phyloP scores from a whole-genome alignment of 2,329 filamentous ascomycete species.

The Neurospora crassa region DNA sequence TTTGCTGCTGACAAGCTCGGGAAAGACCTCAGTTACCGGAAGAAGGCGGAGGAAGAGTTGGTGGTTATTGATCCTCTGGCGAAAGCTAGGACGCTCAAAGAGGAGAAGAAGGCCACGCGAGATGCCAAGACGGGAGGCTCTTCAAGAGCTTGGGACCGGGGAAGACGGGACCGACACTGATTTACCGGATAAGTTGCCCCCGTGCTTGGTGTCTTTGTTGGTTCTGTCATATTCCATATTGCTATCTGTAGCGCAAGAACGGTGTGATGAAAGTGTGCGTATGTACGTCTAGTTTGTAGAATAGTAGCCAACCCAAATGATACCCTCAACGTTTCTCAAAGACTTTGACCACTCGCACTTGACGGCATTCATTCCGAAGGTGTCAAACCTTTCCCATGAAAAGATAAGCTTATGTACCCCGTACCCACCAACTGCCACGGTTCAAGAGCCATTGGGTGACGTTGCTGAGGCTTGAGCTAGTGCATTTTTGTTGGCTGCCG shows the following conservation, averaged over 20 bases:
- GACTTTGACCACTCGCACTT: neutral
- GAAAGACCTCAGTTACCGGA: slow-evolving; percentile 84
- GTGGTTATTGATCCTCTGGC: slow-evolving; percentile 89
- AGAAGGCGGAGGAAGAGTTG: slow-evolving; percentile 82
- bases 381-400: neutral
- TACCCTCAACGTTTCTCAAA: neutral
- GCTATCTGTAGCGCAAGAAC: neutral
- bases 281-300: neutral
- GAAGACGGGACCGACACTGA: slow-evolving; percentile 2
- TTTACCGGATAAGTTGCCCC: neutral
- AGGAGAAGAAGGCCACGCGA: slow-evolving; percentile 51
- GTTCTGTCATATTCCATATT: neutral
- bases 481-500: neutral
- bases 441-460: neutral
- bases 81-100: slow-evolving; percentile 63
- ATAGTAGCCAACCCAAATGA: neutral
- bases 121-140: slow-evolving; percentile 41
- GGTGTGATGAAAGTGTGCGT: neutral
- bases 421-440: neutral
- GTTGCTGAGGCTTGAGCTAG: neutral
- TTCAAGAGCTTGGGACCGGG: slow-evolving; percentile 42
- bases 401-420: neutral
- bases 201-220: neutral
- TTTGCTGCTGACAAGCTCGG: slow-evolving; percentile 87
- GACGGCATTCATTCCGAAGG: neutral